A percentile compares a stretch with the other conserved stretches of the same genome.
Evolutionary conservation across 495 filamentous ascomycete genomes (phyloP).

Genomic region (Hyphodiscus hymeniophilus): DNA sequence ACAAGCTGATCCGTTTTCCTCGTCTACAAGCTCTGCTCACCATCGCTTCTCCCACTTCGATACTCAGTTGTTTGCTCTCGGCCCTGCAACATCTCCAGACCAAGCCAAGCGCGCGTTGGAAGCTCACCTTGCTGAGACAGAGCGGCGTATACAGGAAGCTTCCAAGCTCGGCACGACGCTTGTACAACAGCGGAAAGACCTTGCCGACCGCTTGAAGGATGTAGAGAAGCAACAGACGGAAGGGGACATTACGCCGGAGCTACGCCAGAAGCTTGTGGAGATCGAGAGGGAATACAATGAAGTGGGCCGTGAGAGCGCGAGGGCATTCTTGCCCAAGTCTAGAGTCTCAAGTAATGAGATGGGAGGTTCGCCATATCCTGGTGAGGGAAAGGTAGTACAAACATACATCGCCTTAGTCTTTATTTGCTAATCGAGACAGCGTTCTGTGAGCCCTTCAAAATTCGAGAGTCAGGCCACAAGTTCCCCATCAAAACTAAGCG

Average conservation of each 20-base stretch:
- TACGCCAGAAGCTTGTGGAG: constrained; percentile 74
- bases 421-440: constrained; percentile 33
- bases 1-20: constrained; percentile 37
- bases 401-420: background rate
- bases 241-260: constrained; percentile 73
- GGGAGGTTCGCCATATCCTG: constrained; percentile 53
- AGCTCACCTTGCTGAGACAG: constrained; percentile 85
- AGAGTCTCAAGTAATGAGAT: constrained; percentile 59
- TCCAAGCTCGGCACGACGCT: constrained; percentile 80
- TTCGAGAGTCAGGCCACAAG: constrained; percentile 77
- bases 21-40: constrained; percentile 40
- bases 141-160: constrained; percentile 82
- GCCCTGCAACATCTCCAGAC: constrained; percentile 65
- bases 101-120: constrained; percentile 84
- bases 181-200: constrained; percentile 71
- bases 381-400: constrained; percentile 34
- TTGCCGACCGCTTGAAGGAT: constrained; percentile 74
- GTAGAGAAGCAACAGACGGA: constrained; percentile 73
- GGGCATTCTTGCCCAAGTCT: constrained; percentile 82
- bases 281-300: constrained; percentile 94
- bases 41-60: constrained; percentile 76
- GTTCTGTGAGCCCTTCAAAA: constrained; percentile 65
- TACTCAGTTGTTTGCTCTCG: constrained; percentile 67
- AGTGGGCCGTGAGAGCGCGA: constrained; percentile 79
- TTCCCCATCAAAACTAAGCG: constrained; percentile 83